Conservation (phyloP, 257 asterid genomes). For the Solanum piurae region DNA sequence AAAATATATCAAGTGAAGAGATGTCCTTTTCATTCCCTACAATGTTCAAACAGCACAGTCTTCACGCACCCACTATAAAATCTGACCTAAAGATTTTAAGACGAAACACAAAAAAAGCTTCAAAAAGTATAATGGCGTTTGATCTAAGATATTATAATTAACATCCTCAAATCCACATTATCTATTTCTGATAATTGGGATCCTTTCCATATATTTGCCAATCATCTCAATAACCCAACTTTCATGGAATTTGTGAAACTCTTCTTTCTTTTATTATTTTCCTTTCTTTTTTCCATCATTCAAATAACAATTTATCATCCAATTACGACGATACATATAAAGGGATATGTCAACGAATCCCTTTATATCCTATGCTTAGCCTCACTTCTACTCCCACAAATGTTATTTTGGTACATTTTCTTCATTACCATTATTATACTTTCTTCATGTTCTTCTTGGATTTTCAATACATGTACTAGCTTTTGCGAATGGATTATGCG, state of each 20-base stretch:
- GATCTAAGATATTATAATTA: neutral
- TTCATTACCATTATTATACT: neutral
- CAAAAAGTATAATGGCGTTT: neutral
- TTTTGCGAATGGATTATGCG: neutral
- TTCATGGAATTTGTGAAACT: neutral
- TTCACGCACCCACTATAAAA: too few relatives aligned
- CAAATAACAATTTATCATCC: neutral
- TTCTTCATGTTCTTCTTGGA: neutral
- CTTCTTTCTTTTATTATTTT: neutral
- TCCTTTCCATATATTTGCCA: neutral
- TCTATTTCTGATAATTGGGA: neutral
- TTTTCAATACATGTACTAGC: neutral
- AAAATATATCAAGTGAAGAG: too few relatives aligned
- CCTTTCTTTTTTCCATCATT: neutral
- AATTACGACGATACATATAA: neutral
- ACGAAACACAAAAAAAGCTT: neutral
- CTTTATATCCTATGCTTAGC: too few relatives aligned
- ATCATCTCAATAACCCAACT: neutral
- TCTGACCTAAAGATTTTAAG: too few relatives aligned
- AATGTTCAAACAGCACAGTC: too few relatives aligned
- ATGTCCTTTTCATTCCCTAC: too few relatives aligned
- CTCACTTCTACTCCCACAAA: too few relatives aligned
- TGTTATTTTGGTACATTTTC: neutral
- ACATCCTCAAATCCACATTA: neutral
- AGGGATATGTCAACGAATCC: neutral